phyloP scores from a whole-genome alignment of 768 basidiomycete genomes.

The Xerocomellus amylosporus region DNA sequence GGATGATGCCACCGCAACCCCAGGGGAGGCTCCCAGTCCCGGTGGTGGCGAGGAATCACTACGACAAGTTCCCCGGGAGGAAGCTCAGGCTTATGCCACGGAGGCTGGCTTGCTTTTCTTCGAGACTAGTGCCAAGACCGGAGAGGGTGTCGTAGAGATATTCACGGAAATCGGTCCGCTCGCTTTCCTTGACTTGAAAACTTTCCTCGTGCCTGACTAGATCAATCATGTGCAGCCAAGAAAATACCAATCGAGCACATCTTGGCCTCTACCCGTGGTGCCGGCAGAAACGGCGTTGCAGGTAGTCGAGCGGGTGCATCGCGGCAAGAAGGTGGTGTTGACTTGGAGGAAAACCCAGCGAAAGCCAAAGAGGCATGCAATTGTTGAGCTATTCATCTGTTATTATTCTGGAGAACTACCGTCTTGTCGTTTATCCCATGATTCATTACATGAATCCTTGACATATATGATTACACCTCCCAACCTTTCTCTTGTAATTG shows the following conservation, averaged over 20 bases:
- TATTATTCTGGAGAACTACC: slow-evolving; percentile 16
- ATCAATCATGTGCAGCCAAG: slow-evolving; percentile 52
- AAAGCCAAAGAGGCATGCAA: slow-evolving; percentile 79
- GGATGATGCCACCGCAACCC: slow-evolving; percentile 88
- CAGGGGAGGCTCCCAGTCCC: slow-evolving; percentile 62
- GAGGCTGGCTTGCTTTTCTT: slow-evolving; percentile 96
- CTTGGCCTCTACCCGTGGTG: slow-evolving; percentile 72
- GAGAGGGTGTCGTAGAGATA: slow-evolving; percentile 91
- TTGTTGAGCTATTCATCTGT: slow-evolving; percentile 49
- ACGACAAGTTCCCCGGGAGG: slow-evolving; percentile 89
- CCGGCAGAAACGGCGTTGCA: slow-evolving; percentile 58
- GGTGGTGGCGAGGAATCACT: slow-evolving; percentile 62
- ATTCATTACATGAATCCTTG: slow-evolving; percentile 19
- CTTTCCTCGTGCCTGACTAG: not conserved
- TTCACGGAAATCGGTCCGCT: slow-evolving; percentile 95
- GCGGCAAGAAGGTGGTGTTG: slow-evolving; percentile 57
- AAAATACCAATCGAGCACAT: slow-evolving; percentile 94
- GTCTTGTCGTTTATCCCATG: slow-evolving; percentile 19
- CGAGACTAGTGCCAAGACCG: slow-evolving; percentile 97
- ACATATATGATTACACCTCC: slow-evolving; percentile 26
- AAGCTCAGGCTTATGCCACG: slow-evolving; percentile 94
- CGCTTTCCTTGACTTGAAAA: not conserved
- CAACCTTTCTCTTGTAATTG: slow-evolving; percentile 26
- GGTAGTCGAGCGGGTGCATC: slow-evolving; percentile 50
- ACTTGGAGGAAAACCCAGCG: slow-evolving; percentile 61